A percentile compares a stretch with the other conserved stretches of the same genome.
These are phyloP conservation scores for Serendipita indica DNA, from an alignment of 768 basidiomycete genomes.

Conservation along the genomic window DNA sequence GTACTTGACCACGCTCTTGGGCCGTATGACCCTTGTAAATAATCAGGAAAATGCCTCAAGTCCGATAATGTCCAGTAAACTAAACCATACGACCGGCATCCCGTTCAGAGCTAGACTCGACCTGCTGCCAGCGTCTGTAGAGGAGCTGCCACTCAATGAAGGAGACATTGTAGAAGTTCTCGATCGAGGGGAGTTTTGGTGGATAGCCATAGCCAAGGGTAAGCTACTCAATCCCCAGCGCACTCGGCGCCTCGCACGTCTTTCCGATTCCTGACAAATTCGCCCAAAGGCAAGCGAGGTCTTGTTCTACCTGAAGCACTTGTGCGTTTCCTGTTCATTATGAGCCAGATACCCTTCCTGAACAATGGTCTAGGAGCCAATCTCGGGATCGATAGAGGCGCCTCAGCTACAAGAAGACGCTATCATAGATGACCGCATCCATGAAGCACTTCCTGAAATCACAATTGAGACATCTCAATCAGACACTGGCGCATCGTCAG, in stretches of 20 bases:
- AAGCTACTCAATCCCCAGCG: background rate
- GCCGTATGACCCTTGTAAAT: background rate
- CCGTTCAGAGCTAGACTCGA: background rate
- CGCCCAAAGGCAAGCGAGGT: background rate
- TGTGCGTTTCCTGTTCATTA: background rate
- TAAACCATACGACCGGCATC: background rate
- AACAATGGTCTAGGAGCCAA: background rate
- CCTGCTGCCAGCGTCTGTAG: background rate
- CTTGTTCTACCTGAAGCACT: background rate
- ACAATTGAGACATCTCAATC: too few relatives aligned
- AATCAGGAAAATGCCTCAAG: background rate
- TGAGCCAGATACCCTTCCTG: background rate
- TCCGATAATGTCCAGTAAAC: background rate
- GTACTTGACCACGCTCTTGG: too few relatives aligned
- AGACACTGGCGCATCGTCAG: too few relatives aligned
- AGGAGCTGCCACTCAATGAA: background rate
- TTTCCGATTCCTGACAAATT: background rate
- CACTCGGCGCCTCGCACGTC: background rate
- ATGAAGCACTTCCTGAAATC: too few relatives aligned
- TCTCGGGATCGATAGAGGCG: background rate
- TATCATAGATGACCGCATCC: background rate
- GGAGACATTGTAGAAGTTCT: conserved; percentile 5
- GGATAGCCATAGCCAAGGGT: background rate
- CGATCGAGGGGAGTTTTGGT: background rate
- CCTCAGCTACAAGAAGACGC: background rate